Evolutionary conservation across 805 yeast species (phyloP), one percentile per base, ranked within the genome.

Genomic region (Kodamaea laetipori): DNA sequence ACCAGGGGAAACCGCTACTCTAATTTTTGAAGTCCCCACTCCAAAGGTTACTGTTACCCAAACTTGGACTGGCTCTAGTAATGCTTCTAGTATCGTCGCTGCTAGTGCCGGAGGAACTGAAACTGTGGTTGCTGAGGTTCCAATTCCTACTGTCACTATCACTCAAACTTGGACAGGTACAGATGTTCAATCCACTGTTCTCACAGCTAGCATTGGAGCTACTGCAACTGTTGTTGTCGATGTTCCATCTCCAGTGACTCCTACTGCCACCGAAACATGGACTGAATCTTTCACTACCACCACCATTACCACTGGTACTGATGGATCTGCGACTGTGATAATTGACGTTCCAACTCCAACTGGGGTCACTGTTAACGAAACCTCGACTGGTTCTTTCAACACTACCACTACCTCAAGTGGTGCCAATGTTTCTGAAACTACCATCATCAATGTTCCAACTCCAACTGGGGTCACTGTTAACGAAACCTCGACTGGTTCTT

Each of bases 1-100:
- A 2, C 35, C 39, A 11, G 46, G 49, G 11, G 43, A 19, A 0
- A 42, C 42, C 6, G 44, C 23, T 9, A 38, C 48, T 17, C 47
- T 42, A 3, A 21, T 46, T 5, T 43, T 51, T 3, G 48, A 49
- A 3, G 49, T 49, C 17, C 55, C 52, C 3, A 39, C 44, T n/a
- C 50, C 52, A 3, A 39, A 43, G 3, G 9, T 15, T 16, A 44
- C 49, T 6, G 16, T 39, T 7, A 44, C 48, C 15, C 10, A 31
- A 1, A 37, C 40, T 9, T 48, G 52, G 51, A 44, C 49, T 28
- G 50, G 51, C 6, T 19, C 27, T 19, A 24, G 15, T 2, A 44
- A 44, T 2, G 12, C 35, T 2, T 32, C 48, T 6, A 27, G 37
- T 6, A 34, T 41, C 2, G 10, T 34, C 24, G 13, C 37, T 9